Evolutionary conservation across 768 basidiomycete genomes (phyloP), one percentile per base, ranked within the genome.

Genomic region (Leucosporidium scottii): DNA sequence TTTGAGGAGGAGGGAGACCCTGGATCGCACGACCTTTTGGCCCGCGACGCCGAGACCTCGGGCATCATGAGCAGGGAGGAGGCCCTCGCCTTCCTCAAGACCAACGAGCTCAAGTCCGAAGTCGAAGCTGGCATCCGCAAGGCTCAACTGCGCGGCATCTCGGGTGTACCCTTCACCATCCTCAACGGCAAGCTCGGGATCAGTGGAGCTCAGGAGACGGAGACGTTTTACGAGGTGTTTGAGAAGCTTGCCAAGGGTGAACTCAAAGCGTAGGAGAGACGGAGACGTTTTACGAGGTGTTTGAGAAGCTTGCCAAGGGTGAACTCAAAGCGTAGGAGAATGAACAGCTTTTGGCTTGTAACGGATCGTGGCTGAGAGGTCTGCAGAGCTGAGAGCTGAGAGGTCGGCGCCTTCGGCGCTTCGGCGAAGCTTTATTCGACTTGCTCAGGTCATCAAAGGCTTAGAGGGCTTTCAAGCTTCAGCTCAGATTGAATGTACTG

Each of bases 121-220:
- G 85, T 91, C 1, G 79, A 85, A 68, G 79, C 80, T 15, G 84
- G 86, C 78, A 85, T 85, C 73, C 80, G 82, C 13, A 82, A 84
- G 58, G 87, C 87, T 50, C 83, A 85, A 62, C 78, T 80, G 51
- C 83, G 85, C 64, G 89, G 89, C 23, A 84, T 91, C 60, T 85
- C 84, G 8, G 89, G 89, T 49, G 88, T 91, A 4, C 90, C 90
- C 12, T 84, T 89, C 80, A 86, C 85, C 31, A 84, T 91, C 62
- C 60, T 72, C 59, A 68, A 72, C 39, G 62, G 50, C 28, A 56
- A 66, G 59, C 56, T 66, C 15, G 67, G 61, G 20, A 55, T 68
- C 59, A n/a, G 13, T 6, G 71, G 67, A 50, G 70, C 75, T 15
- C 75, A 75, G 57, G 75, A 75, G 51, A 61, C 68, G 6, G 69